Evolutionary conservation across 129 eudicot genomes (phyloP).

Genomic region (Chrysanthemum seticuspe): DNA sequence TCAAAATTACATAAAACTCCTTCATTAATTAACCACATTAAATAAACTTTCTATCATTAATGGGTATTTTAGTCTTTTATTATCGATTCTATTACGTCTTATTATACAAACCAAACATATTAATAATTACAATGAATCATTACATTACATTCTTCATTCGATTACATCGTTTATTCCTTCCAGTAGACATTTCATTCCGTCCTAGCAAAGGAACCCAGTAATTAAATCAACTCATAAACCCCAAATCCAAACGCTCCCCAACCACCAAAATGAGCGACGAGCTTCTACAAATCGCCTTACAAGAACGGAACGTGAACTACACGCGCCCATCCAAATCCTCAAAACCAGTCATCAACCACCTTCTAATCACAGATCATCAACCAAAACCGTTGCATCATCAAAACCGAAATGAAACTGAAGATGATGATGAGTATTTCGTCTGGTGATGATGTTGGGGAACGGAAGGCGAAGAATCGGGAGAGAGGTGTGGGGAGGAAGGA

Average conservation of each 20-base stretch:
- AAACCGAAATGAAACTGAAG: slow-evolving; percentile 53
- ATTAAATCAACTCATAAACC: background rate
- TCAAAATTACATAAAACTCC: too few relatives aligned
- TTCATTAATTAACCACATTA: too few relatives aligned
- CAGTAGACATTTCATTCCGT: too few relatives aligned
- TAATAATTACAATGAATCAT: too few relatives aligned
- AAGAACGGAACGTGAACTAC: slow-evolving; percentile 75
- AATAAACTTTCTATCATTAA: too few relatives aligned
- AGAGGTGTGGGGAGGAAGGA: slow-evolving; percentile 45
- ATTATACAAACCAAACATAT: too few relatives aligned
- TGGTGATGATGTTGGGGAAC: slow-evolving; percentile 73
- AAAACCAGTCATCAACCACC: slow-evolving; percentile 81
- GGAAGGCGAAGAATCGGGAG: slow-evolving; percentile 39
- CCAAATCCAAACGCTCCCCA: slow-evolving; percentile 9
- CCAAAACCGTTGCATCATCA: slow-evolving; percentile 25
- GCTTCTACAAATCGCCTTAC: slow-evolving; percentile 84
- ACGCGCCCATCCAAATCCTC: slow-evolving; percentile 45
- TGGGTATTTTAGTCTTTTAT: too few relatives aligned
- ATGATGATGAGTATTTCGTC: slow-evolving; percentile 92
- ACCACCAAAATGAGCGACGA: slow-evolving; percentile 63
- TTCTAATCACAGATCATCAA: slow-evolving; percentile 41
- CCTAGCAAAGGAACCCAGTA: too few relatives aligned
- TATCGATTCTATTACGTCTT: too few relatives aligned
- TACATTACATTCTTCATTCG: too few relatives aligned
- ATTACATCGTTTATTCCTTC: too few relatives aligned